Evolutionary conservation across 768 basidiomycete species (phyloP), one percentile per base, ranked within the genome.

Genomic region (Mycena venus): DNA sequence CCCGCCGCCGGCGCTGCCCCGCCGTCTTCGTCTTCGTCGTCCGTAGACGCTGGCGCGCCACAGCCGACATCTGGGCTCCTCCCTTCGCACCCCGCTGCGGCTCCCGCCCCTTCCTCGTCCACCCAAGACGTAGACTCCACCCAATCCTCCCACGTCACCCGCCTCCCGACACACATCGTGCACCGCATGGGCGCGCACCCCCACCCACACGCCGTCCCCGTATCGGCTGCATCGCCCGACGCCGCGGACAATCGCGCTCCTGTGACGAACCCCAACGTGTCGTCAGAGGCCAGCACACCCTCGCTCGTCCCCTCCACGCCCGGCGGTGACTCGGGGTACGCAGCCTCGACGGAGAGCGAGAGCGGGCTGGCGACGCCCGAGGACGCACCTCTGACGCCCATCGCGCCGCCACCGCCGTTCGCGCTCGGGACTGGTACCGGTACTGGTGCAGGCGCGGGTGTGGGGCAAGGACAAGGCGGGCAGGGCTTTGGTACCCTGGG

Each of bases 311-410:
- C 40, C 17, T 58, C 55, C 19, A 2, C 27, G 25, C 19, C 40
- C 4, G 19, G 27, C 38, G 40, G 4, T 32, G 73, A 69, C 36
- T 64, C 61, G 55, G 73, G 68, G 49, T 70, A 74, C 59, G 36
- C 68, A 42, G 73, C 68, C 21, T 55, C 49, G 34, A 59, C 36
- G 21, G 71, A 66, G 55, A 53, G 42, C 31, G 73, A 69, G 53
- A 53, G 64, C 38, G 36, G 15, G 31, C 15, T 47, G 21, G 66
- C 23, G 0, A 31, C 51, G 25, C 51, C 64, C 42, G 14, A 1
- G n/a, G 32, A 23, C 21, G 11, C 62, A 4, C 27, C 53, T 7
- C 31, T 55, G 11, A 6, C 53, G 53, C 47, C 49, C 31, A 10
- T 29, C 6, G 23, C 17, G 11, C 5, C 44, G 21, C 47, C 19